These are phyloP conservation scores for Komagataella pastoris DNA, from an alignment of 805 yeast genomes.

Conservation along the genomic window DNA sequence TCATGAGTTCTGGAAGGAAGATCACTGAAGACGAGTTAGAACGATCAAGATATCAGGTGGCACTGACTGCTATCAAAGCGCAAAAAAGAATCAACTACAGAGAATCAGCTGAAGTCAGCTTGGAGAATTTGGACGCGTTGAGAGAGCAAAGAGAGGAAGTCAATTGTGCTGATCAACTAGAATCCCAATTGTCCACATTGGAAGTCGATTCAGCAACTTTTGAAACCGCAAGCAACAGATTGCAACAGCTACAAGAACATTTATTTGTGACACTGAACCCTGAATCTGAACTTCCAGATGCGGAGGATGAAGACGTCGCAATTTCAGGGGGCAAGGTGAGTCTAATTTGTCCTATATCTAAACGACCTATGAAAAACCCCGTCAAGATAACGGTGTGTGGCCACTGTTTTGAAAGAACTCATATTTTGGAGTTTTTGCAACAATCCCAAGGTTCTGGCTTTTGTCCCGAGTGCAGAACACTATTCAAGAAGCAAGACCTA, in stretches of 20 bases:
- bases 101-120: neutral
- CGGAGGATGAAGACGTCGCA: constrained; percentile 44
- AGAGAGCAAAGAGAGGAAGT: neutral
- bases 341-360: constrained; percentile 54
- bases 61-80: neutral
- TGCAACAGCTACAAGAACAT: constrained; percentile 20
- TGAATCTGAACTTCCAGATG: constrained; percentile 40
- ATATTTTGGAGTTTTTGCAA: constrained; percentile 23
- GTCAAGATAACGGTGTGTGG: constrained; percentile 40
- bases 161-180: neutral
- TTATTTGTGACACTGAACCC: constrained; percentile 44
- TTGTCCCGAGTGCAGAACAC: constrained; percentile 48
- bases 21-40: neutral
- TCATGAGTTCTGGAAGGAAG: neutral
- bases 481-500: constrained; percentile 22
- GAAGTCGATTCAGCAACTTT: neutral
- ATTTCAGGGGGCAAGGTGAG: constrained; percentile 64
- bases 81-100: neutral
- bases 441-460: constrained; percentile 8
- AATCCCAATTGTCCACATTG: neutral
- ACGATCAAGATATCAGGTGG: neutral
- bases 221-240: neutral
- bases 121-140: neutral
- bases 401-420: constrained; percentile 46
- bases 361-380: constrained; percentile 38